Percentiles rank a stretch among this genome's conserved stretches.
Evolutionary conservation across 352 stramenopile genomes (phyloP).

Genomic region (Phytophthora hybrid): DNA sequence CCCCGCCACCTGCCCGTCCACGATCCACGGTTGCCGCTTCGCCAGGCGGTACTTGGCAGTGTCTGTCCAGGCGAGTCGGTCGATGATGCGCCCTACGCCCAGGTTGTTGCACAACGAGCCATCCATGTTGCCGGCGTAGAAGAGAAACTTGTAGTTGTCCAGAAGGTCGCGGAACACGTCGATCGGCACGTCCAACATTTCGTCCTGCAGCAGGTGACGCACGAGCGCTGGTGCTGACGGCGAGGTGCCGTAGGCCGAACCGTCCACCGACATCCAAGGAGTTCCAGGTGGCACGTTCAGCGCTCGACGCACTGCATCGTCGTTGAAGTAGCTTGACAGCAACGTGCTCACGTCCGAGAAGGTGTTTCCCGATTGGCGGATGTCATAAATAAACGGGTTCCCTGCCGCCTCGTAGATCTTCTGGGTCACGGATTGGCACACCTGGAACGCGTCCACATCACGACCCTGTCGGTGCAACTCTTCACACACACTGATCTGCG

Average conservation of each 20-base stretch:
- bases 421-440: constrained; percentile 75
- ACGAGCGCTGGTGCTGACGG: constrained; percentile 60
- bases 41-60: constrained; percentile 74
- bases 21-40: constrained; percentile 61
- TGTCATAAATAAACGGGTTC: constrained; percentile 90
- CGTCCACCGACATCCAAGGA: constrained; percentile 75
- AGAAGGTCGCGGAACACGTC: constrained; percentile 79
- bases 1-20: constrained; percentile 68
- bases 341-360: constrained; percentile 60
- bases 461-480: constrained; percentile 77
- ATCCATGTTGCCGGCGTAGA: constrained; percentile 89
- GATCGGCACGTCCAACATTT: constrained; percentile 84
- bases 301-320: constrained; percentile 79
- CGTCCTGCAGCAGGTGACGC: constrained; percentile 75
- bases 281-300: constrained; percentile 84
- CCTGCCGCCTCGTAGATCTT: constrained; percentile 81
- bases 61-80: constrained; percentile 77
- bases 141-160: constrained; percentile 88
- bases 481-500: constrained; percentile 78
- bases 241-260: constrained; percentile 64
- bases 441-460: constrained; percentile 75
- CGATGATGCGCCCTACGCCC: constrained; percentile 78
- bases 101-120: constrained; percentile 85
- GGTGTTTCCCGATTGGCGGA: constrained; percentile 66
- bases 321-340: constrained; percentile 87